phyloP scores from a whole-genome alignment of 371 early-diverging fungal genomes.

The Syncephalastrum racemosum region DNA sequence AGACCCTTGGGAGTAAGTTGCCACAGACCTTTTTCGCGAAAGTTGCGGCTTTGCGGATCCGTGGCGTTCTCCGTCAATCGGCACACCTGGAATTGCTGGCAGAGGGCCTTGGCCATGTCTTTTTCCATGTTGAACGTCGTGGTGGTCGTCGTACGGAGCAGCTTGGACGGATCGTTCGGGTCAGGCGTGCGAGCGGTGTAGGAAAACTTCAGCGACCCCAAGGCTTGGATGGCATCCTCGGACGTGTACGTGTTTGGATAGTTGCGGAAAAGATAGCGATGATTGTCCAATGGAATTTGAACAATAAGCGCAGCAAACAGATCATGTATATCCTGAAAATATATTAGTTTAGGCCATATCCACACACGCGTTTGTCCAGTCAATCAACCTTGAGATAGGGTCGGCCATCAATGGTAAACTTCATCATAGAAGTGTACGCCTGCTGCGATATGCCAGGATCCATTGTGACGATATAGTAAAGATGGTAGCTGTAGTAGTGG shows the following conservation, averaged over 20 bases:
- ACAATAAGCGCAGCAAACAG: conserved; percentile 61
- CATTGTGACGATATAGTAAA: conserved; percentile 20
- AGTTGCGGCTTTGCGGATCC: conserved; percentile 50
- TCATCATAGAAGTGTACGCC: conserved; percentile 52
- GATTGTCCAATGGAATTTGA: conserved; percentile 54
- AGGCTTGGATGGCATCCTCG: conserved; percentile 54
- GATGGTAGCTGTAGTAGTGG: background rate
- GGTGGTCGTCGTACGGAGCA: conserved; percentile 51
- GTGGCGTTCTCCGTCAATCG: conserved; percentile 53
- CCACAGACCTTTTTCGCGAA: conserved; percentile 54
- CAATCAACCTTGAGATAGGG: conserved; percentile 44
- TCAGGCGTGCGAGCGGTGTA: conserved; percentile 59
- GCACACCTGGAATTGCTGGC: conserved; percentile 62
- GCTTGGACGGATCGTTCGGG: conserved; percentile 52
- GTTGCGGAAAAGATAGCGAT: conserved; percentile 52
- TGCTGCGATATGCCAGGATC: conserved; percentile 39
- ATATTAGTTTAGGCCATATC: background rate
- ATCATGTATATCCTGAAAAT: conserved; percentile 59
- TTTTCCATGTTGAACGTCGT: conserved; percentile 62
- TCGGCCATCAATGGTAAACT: conserved; percentile 48
- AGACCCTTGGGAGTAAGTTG: conserved; percentile 61
- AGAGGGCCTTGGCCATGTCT: conserved; percentile 64
- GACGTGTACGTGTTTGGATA: conserved; percentile 60
- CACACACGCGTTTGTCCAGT: background rate
- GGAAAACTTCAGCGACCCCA: conserved; percentile 53